These are phyloP conservation scores for Elaphomyces granulatus DNA, from an alignment of 495 filamentous ascomycete species.

Conservation along the genomic window DNA sequence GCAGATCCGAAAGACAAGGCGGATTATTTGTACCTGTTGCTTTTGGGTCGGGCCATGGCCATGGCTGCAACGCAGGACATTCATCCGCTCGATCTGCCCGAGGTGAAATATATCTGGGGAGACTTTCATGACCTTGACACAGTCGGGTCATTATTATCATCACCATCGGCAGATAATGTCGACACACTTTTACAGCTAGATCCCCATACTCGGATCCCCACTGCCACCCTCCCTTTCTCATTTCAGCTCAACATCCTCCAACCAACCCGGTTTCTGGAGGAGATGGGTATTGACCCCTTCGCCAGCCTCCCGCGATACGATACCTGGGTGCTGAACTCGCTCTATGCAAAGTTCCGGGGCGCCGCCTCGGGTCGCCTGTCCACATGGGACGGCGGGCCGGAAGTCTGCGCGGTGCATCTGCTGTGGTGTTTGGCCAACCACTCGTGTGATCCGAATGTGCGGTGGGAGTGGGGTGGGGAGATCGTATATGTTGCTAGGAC, in stretches of 20 bases:
- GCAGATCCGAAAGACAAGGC: constrained; percentile 51
- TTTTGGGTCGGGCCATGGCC: constrained; percentile 65
- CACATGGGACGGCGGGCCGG: constrained; percentile 55
- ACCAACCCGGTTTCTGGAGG: constrained; percentile 73
- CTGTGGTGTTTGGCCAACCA: constrained; percentile 80
- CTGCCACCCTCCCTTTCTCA: constrained; percentile 60
- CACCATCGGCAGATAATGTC: constrained; percentile 1
- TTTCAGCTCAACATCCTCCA: constrained; percentile 73
- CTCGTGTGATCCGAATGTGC: constrained; percentile 83
- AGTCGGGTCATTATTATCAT: constrained; percentile 6
- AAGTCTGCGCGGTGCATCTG: constrained; percentile 65
- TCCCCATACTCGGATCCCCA: background rate
- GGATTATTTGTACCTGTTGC: constrained; percentile 64
- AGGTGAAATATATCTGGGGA: constrained; percentile 94
- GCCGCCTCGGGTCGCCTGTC: constrained; percentile 75
- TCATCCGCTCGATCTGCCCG: constrained; percentile 70
- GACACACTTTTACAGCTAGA: constrained; percentile 3
- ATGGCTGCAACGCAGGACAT: constrained; percentile 69
- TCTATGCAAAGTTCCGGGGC: constrained; percentile 85
- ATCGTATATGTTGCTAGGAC: constrained; percentile 50
- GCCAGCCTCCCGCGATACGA: constrained; percentile 49
- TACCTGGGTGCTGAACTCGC: constrained; percentile 85
- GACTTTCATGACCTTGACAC: constrained; percentile 40
- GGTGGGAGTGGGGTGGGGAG: constrained; percentile 83
- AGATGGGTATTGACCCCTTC: constrained; percentile 85